A percentile compares a stretch with the other conserved stretches of the same genome.
These are phyloP conservation scores for Bipolaris gigantea DNA, from an alignment of 2,329 filamentous ascomycete species.

Conservation along the genomic window DNA sequence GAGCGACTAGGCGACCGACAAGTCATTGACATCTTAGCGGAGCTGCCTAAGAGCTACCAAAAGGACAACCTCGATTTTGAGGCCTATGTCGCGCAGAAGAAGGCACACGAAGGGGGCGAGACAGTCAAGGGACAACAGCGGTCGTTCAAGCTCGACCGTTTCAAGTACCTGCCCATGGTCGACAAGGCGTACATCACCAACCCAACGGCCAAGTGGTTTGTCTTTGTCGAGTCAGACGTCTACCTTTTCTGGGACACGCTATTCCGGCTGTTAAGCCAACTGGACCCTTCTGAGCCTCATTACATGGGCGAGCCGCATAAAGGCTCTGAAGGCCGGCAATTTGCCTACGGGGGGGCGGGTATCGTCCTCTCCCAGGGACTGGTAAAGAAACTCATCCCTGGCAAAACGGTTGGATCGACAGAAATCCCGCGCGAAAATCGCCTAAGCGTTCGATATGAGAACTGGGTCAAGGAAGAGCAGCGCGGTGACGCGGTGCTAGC, in stretches of 20 bases:
- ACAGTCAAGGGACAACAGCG: slow-evolving; percentile 53
- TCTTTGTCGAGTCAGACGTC: slow-evolving; percentile 46
- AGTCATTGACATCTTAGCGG: slow-evolving; percentile 53
- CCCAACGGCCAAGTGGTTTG: slow-evolving; percentile 44
- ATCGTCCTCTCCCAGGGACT: slow-evolving; percentile 54
- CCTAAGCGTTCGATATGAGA: slow-evolving; percentile 37
- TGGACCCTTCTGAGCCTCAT: slow-evolving; percentile 42
- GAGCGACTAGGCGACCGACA: slow-evolving; percentile 56
- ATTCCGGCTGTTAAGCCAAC: slow-evolving; percentile 46
- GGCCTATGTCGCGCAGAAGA: slow-evolving; percentile 53
- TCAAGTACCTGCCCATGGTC: slow-evolving; percentile 62
- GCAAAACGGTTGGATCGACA: slow-evolving; percentile 20
- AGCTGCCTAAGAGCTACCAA: slow-evolving; percentile 50
- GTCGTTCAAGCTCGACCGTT: slow-evolving; percentile 60
- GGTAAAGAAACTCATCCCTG: slow-evolving; percentile 52
- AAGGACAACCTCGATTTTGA: slow-evolving; percentile 55
- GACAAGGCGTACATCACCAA: slow-evolving; percentile 52
- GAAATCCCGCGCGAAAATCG: slow-evolving; percentile 39
- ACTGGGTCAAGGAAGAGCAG: slow-evolving; percentile 49
- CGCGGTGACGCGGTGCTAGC: slow-evolving; percentile 47
- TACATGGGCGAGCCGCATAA: slow-evolving; percentile 47
- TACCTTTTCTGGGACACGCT: slow-evolving; percentile 48
- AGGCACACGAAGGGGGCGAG: slow-evolving; percentile 42
- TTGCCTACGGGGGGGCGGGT: slow-evolving; percentile 51
- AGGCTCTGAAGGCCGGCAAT: slow-evolving; percentile 37